phyloP scores from a whole-genome alignment of 148 eudicot species.

The Rhododendron kiyosumense region DNA sequence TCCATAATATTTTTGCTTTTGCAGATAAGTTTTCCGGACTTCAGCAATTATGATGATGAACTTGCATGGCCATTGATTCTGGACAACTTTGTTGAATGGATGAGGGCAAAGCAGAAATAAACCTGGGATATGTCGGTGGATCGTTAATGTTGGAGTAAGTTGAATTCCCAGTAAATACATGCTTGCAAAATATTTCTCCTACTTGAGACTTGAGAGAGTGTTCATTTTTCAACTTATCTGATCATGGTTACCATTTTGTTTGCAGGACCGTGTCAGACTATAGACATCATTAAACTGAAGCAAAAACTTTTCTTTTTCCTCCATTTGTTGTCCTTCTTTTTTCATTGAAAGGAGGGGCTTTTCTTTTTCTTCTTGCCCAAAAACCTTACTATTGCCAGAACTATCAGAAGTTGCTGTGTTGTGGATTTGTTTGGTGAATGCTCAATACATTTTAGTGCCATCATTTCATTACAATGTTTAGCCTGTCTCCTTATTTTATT shows the following conservation, averaged over 20 bases:
- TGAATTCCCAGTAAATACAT: neutral
- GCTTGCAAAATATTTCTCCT: neutral
- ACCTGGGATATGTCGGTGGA: conserved; percentile 6
- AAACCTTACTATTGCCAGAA: neutral
- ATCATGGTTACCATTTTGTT: conserved; percentile 7
- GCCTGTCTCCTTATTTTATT: neutral
- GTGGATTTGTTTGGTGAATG: neutral
- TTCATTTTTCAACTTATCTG: neutral
- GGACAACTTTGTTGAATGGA: conserved; percentile 94
- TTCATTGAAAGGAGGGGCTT: neutral
- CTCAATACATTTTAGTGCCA: neutral
- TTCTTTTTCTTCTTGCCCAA: neutral
- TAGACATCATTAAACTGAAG: neutral
- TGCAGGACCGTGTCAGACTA: conserved; percentile 22
- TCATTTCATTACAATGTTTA: neutral
- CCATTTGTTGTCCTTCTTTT: neutral
- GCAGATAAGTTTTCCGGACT: conserved; percentile 85
- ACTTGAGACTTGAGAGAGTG: neutral
- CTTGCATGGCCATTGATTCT: conserved; percentile 90
- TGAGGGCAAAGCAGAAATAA: conserved; percentile 56
- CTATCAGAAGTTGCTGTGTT: neutral
- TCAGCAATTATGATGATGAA: conserved; percentile 62
- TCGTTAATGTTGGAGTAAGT: conserved; percentile 4
- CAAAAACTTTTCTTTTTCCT: neutral
- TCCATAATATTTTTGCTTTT: neutral